These are phyloP conservation scores for Myriosclerotinia duriaeana DNA, from an alignment of 2,329 filamentous ascomycete species.

Conservation along the genomic window DNA sequence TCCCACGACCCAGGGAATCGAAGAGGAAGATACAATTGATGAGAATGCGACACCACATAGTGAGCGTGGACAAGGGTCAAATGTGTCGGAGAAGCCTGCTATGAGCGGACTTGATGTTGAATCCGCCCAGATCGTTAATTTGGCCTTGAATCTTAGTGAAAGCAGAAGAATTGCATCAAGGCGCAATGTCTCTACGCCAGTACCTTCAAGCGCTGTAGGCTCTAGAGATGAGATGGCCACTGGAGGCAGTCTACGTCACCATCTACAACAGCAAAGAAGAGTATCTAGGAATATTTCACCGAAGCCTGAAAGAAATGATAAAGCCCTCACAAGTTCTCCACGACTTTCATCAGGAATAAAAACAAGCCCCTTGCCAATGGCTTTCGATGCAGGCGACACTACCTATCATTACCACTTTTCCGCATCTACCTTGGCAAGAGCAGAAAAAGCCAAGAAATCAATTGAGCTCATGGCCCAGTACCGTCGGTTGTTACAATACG, in stretches of 20 bases:
- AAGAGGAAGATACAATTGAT: conserved; percentile 3
- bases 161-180: conserved; percentile 65
- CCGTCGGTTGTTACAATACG: conserved; percentile 70
- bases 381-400: conserved; percentile 49
- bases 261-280: conserved; percentile 70
- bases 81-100: conserved; percentile 17
- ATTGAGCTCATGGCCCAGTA: conserved; percentile 87
- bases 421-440: conserved; percentile 74
- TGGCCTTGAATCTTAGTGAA: conserved; percentile 87
- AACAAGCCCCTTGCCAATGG: conserved; percentile 49
- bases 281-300: conserved; percentile 62
- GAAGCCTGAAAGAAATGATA: conserved; percentile 47
- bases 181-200: conserved; percentile 51
- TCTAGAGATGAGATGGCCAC: conserved; percentile 48
- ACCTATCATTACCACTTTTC: conserved; percentile 68
- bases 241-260: conserved; percentile 62
- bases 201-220: conserved; percentile 45
- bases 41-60: conserved; percentile 20
- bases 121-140: conserved; percentile 85
- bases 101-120: conserved; percentile 61
- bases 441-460: conserved; percentile 79
- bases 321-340: conserved; percentile 39
- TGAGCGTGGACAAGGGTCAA: conserved; percentile 15
- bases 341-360: conserved; percentile 46
- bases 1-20: conserved; percentile 11